Percentiles rank a stretch among this genome's conserved stretches.
Conservation (phyloP, 2,329 filamentous ascomycete species). For the Nothophaeocryptopus gaeumannii region DNA sequence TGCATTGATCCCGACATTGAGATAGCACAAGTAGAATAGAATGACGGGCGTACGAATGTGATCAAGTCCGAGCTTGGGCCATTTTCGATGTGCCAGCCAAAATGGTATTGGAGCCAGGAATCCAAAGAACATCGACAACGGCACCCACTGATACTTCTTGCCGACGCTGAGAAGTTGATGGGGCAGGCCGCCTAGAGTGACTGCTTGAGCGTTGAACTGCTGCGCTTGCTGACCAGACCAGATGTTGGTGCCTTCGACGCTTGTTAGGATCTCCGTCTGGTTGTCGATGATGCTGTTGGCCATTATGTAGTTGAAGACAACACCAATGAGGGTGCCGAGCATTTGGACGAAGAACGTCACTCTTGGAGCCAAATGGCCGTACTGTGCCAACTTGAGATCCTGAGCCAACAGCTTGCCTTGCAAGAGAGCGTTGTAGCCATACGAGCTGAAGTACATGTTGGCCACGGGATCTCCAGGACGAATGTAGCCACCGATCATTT, state of each 20-base stretch:
- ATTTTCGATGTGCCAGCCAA: slow-evolving; percentile 20
- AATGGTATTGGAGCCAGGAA: slow-evolving; percentile 44
- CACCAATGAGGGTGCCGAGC: slow-evolving; percentile 73
- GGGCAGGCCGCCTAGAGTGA: slow-evolving; percentile 40
- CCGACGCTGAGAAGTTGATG: slow-evolving; percentile 43
- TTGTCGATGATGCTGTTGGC: slow-evolving; percentile 52
- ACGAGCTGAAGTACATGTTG: slow-evolving; percentile 80
- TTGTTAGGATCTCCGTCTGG: slow-evolving; percentile 47
- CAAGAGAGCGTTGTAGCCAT: slow-evolving; percentile 42
- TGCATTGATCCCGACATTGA: slow-evolving; percentile 38
- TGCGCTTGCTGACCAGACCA: slow-evolving; percentile 51
- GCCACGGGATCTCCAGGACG: slow-evolving; percentile 83
- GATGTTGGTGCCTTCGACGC: slow-evolving; percentile 44
- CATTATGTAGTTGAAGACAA: slow-evolving; percentile 70
- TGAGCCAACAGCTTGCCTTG: slow-evolving; percentile 86
- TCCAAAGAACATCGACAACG: slow-evolving; percentile 44
- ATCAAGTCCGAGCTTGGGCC: background rate
- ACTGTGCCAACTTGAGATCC: slow-evolving; percentile 80
- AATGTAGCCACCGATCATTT: slow-evolving; percentile 76
- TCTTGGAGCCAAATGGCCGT: slow-evolving; percentile 81
- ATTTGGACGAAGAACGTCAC: slow-evolving; percentile 74
- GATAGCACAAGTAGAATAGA: slow-evolving; percentile 40
- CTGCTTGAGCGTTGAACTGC: slow-evolving; percentile 43
- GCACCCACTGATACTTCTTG: slow-evolving; percentile 35
- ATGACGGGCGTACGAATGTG: slow-evolving; percentile 42